Evolutionary conservation across 768 basidiomycete genomes (phyloP).

Genomic region (Rhodotorula toruloides): DNA sequence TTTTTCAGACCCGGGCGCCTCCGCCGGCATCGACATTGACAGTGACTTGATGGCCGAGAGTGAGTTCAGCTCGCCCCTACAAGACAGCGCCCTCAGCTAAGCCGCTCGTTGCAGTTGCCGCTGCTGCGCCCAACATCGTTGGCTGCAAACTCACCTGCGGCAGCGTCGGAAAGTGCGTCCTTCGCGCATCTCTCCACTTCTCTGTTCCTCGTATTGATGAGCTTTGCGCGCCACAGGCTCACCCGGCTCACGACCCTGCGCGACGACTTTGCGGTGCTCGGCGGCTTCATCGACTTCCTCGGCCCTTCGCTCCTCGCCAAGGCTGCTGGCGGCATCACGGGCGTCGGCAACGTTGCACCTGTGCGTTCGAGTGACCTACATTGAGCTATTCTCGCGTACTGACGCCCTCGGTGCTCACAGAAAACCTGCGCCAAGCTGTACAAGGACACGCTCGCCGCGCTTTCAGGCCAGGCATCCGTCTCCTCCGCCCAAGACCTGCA

Average conservation of each 20-base stretch:
- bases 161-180: constrained; percentile 57
- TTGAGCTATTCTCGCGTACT: neutral
- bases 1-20: constrained; percentile 68
- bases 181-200: neutral
- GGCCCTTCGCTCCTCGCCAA: constrained; percentile 65
- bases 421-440: constrained; percentile 51
- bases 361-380: constrained; percentile 48
- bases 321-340: constrained; percentile 84
- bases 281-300: constrained; percentile 79
- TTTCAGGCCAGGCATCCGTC: constrained; percentile 48
- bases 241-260: constrained; percentile 15
- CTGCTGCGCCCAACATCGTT: constrained; percentile 43
- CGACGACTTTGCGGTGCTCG: constrained; percentile 67
- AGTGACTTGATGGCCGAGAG: constrained; percentile 65
- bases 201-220: neutral
- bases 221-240: neutral
- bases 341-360: constrained; percentile 76
- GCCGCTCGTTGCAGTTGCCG: neutral
- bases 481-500: constrained; percentile 69
- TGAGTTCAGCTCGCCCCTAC: neutral
- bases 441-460: constrained; percentile 54
- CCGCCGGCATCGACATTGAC: constrained; percentile 84
- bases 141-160: constrained; percentile 94
- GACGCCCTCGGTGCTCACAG: constrained; percentile 54
- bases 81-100: neutral